Conservation (phyloP, 139 green algal genomes). For the Picochlorum sp. region DNA sequence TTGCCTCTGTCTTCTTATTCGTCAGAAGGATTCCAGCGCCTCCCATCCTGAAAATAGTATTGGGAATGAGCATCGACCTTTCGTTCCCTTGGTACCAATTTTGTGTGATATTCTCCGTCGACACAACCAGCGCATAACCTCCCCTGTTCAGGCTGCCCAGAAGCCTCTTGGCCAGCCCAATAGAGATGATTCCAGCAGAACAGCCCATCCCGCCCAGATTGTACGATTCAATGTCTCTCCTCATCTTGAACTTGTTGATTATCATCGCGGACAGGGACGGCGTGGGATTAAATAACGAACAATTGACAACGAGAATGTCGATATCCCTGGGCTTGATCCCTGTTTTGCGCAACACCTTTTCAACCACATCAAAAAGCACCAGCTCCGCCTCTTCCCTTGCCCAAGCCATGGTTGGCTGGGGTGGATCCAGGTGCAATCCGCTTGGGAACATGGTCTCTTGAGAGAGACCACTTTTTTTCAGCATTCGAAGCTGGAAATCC, state of each 20-base stretch:
- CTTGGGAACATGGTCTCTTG: constrained; percentile 67
- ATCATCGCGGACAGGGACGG: constrained; percentile 71
- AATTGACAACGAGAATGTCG: constrained; percentile 74
- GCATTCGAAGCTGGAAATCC: constrained; percentile 66
- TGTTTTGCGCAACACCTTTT: constrained; percentile 31
- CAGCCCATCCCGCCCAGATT: constrained; percentile 75
- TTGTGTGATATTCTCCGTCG: constrained; percentile 79
- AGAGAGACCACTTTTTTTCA: constrained; percentile 42
- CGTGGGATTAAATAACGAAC: constrained; percentile 71
- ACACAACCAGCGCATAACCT: constrained; percentile 60
- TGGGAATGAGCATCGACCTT: constrained; percentile 61
- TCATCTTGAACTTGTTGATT: constrained; percentile 79
- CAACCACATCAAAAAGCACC: constrained; percentile 59
- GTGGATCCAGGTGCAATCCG: constrained; percentile 32
- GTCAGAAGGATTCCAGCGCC: constrained; percentile 51
- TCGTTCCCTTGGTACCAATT: constrained; percentile 87
- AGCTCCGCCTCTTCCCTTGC: constrained; percentile 57
- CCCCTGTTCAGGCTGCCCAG: constrained; percentile 20
- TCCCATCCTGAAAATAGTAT: constrained; percentile 57
- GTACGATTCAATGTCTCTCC: constrained; percentile 58
- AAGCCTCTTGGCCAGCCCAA: constrained; percentile 57
- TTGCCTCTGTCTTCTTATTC: constrained; percentile 44
- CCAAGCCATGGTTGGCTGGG: constrained; percentile 38
- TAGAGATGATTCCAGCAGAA: constrained; percentile 68
- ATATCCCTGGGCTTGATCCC: constrained; percentile 57